These are phyloP conservation scores for Amylocarpus encephaloides DNA, from an alignment of 2,329 filamentous ascomycete species.

Conservation along the genomic window DNA sequence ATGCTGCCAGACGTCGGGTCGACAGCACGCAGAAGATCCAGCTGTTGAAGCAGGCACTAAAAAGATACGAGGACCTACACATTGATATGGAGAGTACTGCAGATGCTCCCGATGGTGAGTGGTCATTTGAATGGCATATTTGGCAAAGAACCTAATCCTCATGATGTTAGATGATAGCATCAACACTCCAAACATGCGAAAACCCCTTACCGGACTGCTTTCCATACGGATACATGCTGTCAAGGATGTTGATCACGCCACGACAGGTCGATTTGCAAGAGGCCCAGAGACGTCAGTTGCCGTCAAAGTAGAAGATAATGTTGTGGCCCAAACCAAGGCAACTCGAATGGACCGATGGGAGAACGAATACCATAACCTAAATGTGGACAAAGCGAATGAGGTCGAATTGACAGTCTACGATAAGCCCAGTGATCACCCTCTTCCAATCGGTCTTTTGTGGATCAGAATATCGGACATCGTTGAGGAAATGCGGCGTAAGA, in stretches of 20 bases:
- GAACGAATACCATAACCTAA: conserved; percentile 82
- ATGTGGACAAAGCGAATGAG: conserved; percentile 97
- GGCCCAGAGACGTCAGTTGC: conserved; percentile 93
- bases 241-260: conserved; percentile 89
- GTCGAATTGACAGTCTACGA: conserved; percentile 97
- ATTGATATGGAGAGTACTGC: conserved; percentile 76
- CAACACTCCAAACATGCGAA: conserved; percentile 88
- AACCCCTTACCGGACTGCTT: conserved; percentile 88
- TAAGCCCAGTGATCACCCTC: conserved; percentile 81
- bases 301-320: conserved; percentile 91
- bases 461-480: conserved; percentile 94
- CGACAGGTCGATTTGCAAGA: conserved; percentile 74
- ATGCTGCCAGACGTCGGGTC: conserved; percentile 81
- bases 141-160: conserved; percentile 1
- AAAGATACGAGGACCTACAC: conserved; percentile 94
- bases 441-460: conserved; percentile 94
- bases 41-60: conserved; percentile 88
- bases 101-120: conserved; percentile 73
- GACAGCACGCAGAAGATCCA: conserved; percentile 99
- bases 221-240: conserved; percentile 82
- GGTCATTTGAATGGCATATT: conserved; percentile 5
- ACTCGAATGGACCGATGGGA: conserved; percentile 87
- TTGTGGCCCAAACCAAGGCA: conserved; percentile 80
- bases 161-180: conserved; percentile 75
- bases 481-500: conserved; percentile 95